Evolutionary conservation across 2,329 filamentous ascomycete species (phyloP), one percentile per base, ranked within the genome.

Genomic region (Hypocrella siamensis): DNA sequence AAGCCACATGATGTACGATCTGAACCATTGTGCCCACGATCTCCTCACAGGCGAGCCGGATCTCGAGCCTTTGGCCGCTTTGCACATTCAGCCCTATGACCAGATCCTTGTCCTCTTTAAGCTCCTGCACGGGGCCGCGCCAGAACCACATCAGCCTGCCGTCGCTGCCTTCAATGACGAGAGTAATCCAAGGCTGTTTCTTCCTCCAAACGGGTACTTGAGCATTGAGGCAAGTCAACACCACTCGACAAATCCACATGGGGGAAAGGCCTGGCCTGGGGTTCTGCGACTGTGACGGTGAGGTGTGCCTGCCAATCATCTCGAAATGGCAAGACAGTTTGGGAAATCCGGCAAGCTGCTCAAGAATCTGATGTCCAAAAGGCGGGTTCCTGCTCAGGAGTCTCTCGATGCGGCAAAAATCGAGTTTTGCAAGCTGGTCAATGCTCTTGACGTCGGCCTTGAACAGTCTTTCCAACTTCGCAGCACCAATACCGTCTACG

Each of bases 1-100:
- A 37, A 4, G 35, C 19, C 25, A 37, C 32, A 17, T 35, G 27
- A 30, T 33, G 31, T 3, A 15, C 32, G 8, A 32, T 31, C 14
- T 47, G 42, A 25, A 65, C 48, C 19, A 58, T 48, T 0, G 72
- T 75, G 2, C 73, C 73, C 3, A 75, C 82, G 43, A 96, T 79
- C 27, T 84, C 77, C 54, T 94, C 88, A 41, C 86, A 96, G 51
- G 82, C 80, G 30, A 86, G 72, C 37, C 75, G 82, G 17, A 64
- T 64, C 21, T 90, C 67, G 3, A 63, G 56, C 35, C 78, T 69
- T 14, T 69, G 65, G 0, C 60, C 48, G 4, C 57, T 57, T 2
- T 52, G 64, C 15, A 84, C 48, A 0, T 67, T 56, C 1, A 75
- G 67, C 0, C 45, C 15, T 55, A 67, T 39, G 79, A 77, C 66